Percentiles rank a stretch among this genome's conserved stretches.
phyloP scores from a whole-genome alignment of 257 asterid genomes.

The Rehmannia glutinosa region DNA sequence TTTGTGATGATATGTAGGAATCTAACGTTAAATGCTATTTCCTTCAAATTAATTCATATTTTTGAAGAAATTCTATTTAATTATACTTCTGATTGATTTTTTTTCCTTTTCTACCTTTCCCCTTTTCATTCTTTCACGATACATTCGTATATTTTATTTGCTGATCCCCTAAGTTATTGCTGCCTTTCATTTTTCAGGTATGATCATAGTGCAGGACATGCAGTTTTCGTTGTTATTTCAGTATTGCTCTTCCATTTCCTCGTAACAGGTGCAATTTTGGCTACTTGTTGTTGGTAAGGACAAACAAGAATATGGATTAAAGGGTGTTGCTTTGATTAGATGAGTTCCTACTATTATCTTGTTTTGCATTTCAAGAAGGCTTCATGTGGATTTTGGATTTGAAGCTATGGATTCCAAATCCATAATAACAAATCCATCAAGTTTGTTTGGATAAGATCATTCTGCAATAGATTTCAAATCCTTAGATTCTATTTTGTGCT shows the following conservation, averaged over 20 bases:
- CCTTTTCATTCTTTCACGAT: background rate
- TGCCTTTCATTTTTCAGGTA: conserved; percentile 59
- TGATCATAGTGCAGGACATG: conserved; percentile 89
- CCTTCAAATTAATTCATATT: background rate
- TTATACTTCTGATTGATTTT: background rate
- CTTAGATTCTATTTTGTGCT: no score
- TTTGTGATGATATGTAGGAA: background rate
- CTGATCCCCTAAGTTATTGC: conserved; percentile 17
- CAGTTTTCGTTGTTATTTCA: conserved; percentile 79
- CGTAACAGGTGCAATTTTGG: conserved; percentile 78
- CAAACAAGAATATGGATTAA: background rate
- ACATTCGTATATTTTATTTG: background rate
- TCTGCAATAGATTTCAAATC: no score
- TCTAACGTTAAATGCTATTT: background rate
- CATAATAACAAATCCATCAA: no score
- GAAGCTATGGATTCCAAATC: no score
- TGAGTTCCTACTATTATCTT: background rate
- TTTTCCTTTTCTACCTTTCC: background rate
- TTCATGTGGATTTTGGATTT: no score
- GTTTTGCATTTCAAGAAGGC: background rate
- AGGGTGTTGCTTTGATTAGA: background rate
- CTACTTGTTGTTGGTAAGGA: conserved; percentile 88
- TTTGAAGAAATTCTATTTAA: background rate
- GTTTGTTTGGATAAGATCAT: no score
- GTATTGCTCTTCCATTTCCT: conserved; percentile 82